Percentiles rank a stretch among this genome's conserved stretches.
phyloP scores from a whole-genome alignment of 2,329 filamentous ascomycete genomes.

The Neonectria magnoliae region DNA sequence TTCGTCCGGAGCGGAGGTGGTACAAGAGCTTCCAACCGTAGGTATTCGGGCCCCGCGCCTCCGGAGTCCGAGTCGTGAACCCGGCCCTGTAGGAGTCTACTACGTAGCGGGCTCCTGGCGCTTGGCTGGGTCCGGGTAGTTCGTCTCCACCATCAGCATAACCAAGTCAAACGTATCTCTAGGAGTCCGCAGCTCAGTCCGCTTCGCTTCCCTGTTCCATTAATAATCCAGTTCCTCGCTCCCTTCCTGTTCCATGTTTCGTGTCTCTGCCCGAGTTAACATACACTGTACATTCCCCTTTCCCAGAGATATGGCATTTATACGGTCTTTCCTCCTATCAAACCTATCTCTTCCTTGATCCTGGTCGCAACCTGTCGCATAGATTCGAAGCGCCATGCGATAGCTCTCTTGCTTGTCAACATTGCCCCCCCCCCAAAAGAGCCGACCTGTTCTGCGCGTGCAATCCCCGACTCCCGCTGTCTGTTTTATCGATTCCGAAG shows the following conservation, averaged over 20 bases:
- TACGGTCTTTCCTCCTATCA: background rate
- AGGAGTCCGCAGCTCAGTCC: slow-evolving; percentile 5
- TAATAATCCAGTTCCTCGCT: slow-evolving; percentile 15
- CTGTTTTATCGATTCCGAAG: background rate
- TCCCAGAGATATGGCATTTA: slow-evolving; percentile 1
- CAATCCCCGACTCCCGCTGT: background rate
- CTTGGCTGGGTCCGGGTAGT: slow-evolving; percentile 12
- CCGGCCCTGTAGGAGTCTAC: background rate
- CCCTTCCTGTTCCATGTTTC: background rate
- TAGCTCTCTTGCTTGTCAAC: background rate
- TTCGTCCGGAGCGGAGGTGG: background rate
- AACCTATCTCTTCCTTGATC: background rate
- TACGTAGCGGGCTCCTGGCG: background rate
- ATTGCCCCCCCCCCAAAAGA: slow-evolving; percentile 6
- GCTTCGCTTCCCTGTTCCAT: slow-evolving; percentile 3
- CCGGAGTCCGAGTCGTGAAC: slow-evolving; percentile 17
- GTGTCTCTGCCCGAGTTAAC: background rate
- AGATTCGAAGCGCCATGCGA: slow-evolving; percentile 14
- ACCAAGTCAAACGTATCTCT: slow-evolving; percentile 16
- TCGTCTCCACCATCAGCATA: slow-evolving; percentile 14
- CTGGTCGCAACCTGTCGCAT: slow-evolving; percentile 1
- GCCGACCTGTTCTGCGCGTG: slow-evolving; percentile 4
- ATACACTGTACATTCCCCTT: background rate
- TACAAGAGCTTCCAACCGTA: background rate
- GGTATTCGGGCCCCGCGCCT: background rate